These are phyloP conservation scores for Omphalea diandra DNA, from an alignment of 441 rosid species.

Conservation along the genomic window DNA sequence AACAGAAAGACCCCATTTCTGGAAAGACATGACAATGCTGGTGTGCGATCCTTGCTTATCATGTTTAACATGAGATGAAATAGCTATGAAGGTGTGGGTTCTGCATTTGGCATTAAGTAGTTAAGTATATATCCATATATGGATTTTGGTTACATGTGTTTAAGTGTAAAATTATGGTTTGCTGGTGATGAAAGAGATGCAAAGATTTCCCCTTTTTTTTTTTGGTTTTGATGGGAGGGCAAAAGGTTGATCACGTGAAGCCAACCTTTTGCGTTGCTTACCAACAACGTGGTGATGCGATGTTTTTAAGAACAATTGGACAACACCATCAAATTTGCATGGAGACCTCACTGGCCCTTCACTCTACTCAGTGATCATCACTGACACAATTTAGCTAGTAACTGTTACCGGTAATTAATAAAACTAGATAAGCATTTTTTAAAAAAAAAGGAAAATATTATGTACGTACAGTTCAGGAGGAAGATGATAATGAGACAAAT, in stretches of 20 bases:
- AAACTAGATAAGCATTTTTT: too few species aligned
- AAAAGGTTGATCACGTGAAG: constrained; percentile 19
- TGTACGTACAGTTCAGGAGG: too few species aligned
- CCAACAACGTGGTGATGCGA: constrained; percentile 16
- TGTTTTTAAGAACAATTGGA: constrained; percentile 15
- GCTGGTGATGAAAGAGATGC: not conserved
- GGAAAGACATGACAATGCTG: not conserved
- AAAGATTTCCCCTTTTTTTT: not conserved
- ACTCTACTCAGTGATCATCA: not conserved
- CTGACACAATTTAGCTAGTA: not conserved
- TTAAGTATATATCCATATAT: not conserved
- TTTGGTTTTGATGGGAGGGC: not conserved
- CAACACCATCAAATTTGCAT: constrained; percentile 18
- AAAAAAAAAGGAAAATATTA: too few species aligned
- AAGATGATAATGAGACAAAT: not conserved
- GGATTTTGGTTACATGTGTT: not conserved
- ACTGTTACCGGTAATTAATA: too few species aligned
- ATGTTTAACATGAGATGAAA: not conserved
- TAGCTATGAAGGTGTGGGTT: not conserved
- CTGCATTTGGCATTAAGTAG: not conserved
- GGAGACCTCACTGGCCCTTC: constrained; percentile 4
- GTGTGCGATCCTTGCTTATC: too few species aligned
- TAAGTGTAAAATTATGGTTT: too few species aligned
- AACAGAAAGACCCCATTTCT: too few species aligned
- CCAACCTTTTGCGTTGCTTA: constrained; percentile 17